Base-by-base conservation (phyloP, 371 early-diverging fungal genomes). In the Capillidium heterosporum region DNA sequence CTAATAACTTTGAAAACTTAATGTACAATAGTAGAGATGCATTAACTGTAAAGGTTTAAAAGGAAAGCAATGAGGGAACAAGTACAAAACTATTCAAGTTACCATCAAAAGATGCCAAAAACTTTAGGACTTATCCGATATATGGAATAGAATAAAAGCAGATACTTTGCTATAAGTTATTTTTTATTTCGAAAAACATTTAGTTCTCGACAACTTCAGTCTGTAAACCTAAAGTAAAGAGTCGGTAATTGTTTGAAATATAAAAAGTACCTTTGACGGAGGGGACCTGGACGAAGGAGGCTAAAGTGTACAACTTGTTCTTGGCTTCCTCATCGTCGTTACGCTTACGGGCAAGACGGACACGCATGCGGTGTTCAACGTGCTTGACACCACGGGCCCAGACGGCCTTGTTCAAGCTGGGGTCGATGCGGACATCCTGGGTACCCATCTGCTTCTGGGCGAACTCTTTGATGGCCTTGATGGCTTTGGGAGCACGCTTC, bases 401-500 rank as follows among this genome's bases (percentile, higher is more conserved):
- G 67, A 86, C 63, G 61, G 77, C 72, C 76, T 83, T 79, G 82
- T 86, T 86, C 60, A 86, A 73, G 65, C 71, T 65, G 58, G 85
- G 75, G 67, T 85, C 87, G 52, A 86, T 63, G 66, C 87, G 84
- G 67, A 86, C 81, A 71, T 86, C 87, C 59, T 68, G 68, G 68
- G 94, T 94, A 56, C 86, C 86, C 93, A 93, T 93, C 59, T 77
- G 74, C 72, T 81, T 79, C 65, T 73, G 66, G 60, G 92, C 92
- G 61, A 92, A 92, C 62, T 73, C 70, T 65, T 82, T 79, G 75
- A 95, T 84, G 59, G 78, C 80, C 84, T 91, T 91, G 68, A 95
- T 74, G 63, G 95, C 91, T 58, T 75, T 77, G 61, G 95, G 95
- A 55, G 93, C 84, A 68, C 94, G 85, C 84, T 91, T 91, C 81